These are phyloP conservation scores for Phytophthora uliginosa DNA, from an alignment of 352 stramenopile species.

Conservation along the genomic window DNA sequence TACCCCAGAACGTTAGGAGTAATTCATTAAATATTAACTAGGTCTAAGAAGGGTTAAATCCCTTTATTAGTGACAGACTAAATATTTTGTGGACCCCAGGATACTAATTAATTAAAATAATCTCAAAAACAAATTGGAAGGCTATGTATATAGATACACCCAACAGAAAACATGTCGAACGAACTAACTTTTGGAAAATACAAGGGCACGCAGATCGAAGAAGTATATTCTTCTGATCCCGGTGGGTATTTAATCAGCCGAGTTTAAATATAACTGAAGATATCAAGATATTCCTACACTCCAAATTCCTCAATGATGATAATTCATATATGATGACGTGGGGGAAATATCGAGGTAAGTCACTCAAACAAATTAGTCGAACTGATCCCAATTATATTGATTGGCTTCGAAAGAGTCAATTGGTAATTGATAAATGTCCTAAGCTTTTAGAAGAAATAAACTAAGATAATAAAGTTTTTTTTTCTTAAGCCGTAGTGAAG, in stretches of 20 bases:
- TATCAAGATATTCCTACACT: too few species aligned
- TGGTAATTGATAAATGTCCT: neutral
- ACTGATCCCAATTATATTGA: neutral
- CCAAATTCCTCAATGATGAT: too few species aligned
- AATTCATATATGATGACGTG: too few species aligned
- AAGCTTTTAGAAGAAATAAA: neutral
- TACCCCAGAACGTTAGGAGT: too few species aligned
- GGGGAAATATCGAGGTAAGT: too few species aligned
- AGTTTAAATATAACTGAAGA: too few species aligned
- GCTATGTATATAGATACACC: conserved; percentile 27
- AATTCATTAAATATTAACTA: too few species aligned
- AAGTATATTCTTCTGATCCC: conserved; percentile 14
- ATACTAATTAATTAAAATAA: too few species aligned
- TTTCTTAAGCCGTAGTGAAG: neutral
- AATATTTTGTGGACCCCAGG: too few species aligned
- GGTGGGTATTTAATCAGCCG: neutral
- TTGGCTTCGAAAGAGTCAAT: too few species aligned
- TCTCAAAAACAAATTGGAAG: conserved; percentile 12
- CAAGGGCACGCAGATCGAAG: conserved; percentile 8
- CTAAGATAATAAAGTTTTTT: neutral
- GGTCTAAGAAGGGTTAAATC: too few species aligned
- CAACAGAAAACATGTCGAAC: conserved; percentile 15
- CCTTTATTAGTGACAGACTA: too few species aligned
- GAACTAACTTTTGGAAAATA: conserved; percentile 38
- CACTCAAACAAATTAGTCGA: neutral